Evolutionary conservation across 1,139 yeast species (phyloP).

Genomic region (Spencermartinsiella ligniputridi): DNA sequence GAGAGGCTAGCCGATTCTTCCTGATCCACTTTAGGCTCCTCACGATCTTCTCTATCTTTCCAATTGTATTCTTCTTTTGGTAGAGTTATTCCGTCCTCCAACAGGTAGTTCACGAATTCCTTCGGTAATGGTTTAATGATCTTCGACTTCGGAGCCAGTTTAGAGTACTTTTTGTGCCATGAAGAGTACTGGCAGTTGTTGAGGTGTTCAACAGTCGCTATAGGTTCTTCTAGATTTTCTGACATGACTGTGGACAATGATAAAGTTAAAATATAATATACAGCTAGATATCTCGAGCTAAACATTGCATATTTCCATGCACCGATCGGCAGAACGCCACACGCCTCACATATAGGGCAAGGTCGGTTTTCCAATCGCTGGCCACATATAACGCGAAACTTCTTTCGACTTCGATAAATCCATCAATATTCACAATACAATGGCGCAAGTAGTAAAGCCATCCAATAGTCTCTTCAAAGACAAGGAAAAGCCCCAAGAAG

Average conservation of each 20-base stretch:
- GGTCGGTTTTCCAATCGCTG: too few species aligned
- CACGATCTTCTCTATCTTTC: slow-evolving; percentile 18
- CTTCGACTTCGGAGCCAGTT: slow-evolving; percentile 47
- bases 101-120: slow-evolving; percentile 63
- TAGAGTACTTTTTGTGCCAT: slow-evolving; percentile 62
- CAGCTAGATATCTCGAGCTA: too few species aligned
- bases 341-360: too few species aligned
- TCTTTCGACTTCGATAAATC: not conserved
- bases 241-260: too few species aligned
- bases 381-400: too few species aligned
- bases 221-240: too few species aligned
- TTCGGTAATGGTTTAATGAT: slow-evolving; percentile 64
- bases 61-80: slow-evolving; percentile 40
- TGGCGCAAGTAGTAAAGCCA: slow-evolving; percentile 40
- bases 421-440: slow-evolving; percentile 11
- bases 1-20: slow-evolving; percentile 42
- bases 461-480: slow-evolving; percentile 89
- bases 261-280: too few species aligned
- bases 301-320: too few species aligned
- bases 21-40: slow-evolving; percentile 27
- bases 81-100: slow-evolving; percentile 70
- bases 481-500: slow-evolving; percentile 97
- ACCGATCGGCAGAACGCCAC: too few species aligned
- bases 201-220: slow-evolving; percentile 40
- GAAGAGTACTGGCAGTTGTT: slow-evolving; percentile 63